phyloP scores from a whole-genome alignment of 2,329 filamentous ascomycete species.

The Ceratocystis diversiconidia region DNA sequence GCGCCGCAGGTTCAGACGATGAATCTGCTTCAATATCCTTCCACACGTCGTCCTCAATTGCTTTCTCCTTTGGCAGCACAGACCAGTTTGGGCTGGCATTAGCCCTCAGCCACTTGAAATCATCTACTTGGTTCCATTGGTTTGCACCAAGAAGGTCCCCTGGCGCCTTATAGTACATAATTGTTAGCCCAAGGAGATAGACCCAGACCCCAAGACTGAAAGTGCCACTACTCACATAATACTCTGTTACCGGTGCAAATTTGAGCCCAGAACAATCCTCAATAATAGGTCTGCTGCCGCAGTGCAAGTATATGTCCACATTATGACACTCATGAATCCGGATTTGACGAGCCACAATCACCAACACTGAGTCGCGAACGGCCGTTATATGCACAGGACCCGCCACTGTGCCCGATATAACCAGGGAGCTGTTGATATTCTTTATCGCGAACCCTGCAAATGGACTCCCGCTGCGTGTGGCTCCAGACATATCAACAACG shows the following conservation, averaged over 20 bases:
- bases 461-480: slow-evolving; percentile 40
- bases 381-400: slow-evolving; percentile 75
- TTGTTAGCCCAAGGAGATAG: slow-evolving; percentile 8
- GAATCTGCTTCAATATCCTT: slow-evolving; percentile 47
- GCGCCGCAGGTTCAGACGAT: not conserved
- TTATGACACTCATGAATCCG: slow-evolving; percentile 77
- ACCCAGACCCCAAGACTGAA: not conserved
- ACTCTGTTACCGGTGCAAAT: slow-evolving; percentile 60
- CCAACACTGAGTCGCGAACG: slow-evolving; percentile 56
- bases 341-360: slow-evolving; percentile 74
- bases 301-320: slow-evolving; percentile 72
- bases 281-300: slow-evolving; percentile 76
- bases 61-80: slow-evolving; percentile 46
- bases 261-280: slow-evolving; percentile 69
- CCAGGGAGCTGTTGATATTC: slow-evolving; percentile 52
- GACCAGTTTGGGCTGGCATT: slow-evolving; percentile 83
- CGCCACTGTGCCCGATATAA: slow-evolving; percentile 63
- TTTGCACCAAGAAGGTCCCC: slow-evolving; percentile 33
- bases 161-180: not conserved
- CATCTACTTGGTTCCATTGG: slow-evolving; percentile 81
- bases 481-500: slow-evolving; percentile 66
- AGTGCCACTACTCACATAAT: slow-evolving; percentile 39
- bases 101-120: slow-evolving; percentile 92
- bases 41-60: slow-evolving; percentile 53
- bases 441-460: slow-evolving; percentile 59